Evolutionary conservation across 2,329 filamentous ascomycete species (phyloP), one percentile per base, ranked within the genome.

Genomic region (Penicillium glabrum): DNA sequence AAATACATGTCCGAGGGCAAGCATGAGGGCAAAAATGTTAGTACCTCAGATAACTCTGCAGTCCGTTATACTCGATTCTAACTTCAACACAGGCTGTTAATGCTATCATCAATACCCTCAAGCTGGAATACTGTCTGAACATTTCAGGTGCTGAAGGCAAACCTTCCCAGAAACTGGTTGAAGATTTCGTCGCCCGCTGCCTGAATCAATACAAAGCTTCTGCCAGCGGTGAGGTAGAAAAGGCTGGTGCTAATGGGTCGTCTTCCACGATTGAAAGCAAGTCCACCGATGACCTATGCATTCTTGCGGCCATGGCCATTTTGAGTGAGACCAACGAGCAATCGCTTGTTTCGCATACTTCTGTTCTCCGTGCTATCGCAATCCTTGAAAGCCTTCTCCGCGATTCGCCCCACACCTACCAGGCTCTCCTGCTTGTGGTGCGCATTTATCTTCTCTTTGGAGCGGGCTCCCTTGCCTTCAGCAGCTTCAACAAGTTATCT

Each of bases 351-450:
- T 64, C 67, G 13, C 69, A 68, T 45, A 61, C 67, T 23, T 64
- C 68, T 46, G 62, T 79, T 23, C 67, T 78, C 48, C 75, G 71
- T 52, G 70, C 72, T 29, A 69, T 71, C 41, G 72, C 64, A 9
- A 72, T 79, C 26, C 58, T 79, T 29, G 75, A 78, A 50, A 68
- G 69, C 52, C 67, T 79, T 7, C 58, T 77, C 8, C 54, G 68
- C 21, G 72, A 75, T 56, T 80, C 77, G 16, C 76, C 76, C 13
- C 77, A 80, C 58, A 79, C 79, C 52, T 81, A 80, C 52, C 69
- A 77, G 54, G 73, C 76, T 7, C 67, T 79, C 5, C 66, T 81
- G 27, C 68, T 79, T 16, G 67, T 81, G 27, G 71, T 79, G 8
- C 72, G 77, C 29, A 70, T 79, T 26, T 79, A 79, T 54, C 65